Base-by-base conservation (phyloP, 1,284 basidiomycete species). In the Trametes polyzona region DNA sequence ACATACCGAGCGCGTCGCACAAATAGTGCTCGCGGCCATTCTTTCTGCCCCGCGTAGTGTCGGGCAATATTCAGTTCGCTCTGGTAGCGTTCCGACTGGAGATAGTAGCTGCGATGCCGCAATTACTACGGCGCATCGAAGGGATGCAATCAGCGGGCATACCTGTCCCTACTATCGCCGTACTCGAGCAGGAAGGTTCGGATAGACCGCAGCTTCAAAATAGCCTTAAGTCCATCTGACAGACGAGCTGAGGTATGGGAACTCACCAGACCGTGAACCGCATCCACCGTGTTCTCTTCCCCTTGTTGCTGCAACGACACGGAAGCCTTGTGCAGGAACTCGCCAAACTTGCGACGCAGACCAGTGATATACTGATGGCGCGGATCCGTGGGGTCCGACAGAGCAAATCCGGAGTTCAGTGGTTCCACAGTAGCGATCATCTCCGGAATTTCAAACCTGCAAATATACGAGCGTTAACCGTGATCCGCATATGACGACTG, bases 241-340 rank as follows among this genome's bases (percentile, higher is more conserved):
- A 24, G 3, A 42, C 3, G 43, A 14, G 4, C 6, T 30, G 23
- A 4, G 2, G n/a, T 41, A 8, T 11, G 24, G n/a, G n/a, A n/a
- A 75, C 80, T 58, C 60, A 89, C 86, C 56, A 90, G 75, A 64
- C 83, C 81, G 61, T 85, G 79, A 37, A 95, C 90, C 10, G 90
- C 87, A 72, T 96, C 95, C 27, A 96, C 88, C 14, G 92, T 95
- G 66, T 93, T 95, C 72, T 94, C 92, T 64, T 88, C 89, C 6
- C 88, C 90, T 67, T 91, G 87, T 51, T 83, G 79, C 33, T 80
- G 80, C 57, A 93, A 73, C 21, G 82, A 82, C 5, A 77, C 74
- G 1, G 93, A 93, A 3, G 93, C 91, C 10, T 78, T 74, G 63
- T 90, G 87, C 33, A 96, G 74, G 61, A 93, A 83, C 29, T 78